phyloP scores from a whole-genome alignment of 345 rosid genomes.

The Boechera divaricarpa region DNA sequence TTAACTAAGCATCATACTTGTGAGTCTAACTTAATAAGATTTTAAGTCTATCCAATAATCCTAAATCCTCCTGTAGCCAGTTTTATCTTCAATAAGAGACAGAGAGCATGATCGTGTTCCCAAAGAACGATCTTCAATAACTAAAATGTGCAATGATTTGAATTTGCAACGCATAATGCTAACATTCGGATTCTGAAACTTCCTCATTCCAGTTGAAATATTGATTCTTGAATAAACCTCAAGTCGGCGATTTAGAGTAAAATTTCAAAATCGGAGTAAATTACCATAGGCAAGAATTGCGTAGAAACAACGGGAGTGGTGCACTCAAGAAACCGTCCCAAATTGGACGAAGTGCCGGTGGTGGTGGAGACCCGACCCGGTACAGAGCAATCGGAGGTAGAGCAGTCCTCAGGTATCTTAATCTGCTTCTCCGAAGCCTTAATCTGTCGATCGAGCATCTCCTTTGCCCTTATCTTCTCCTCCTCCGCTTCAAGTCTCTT shows the following conservation, averaged over 20 bases:
- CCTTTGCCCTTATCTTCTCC: conserved; percentile 22
- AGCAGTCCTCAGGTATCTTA: conserved; percentile 49
- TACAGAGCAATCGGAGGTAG: conserved; percentile 50
- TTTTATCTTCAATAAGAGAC: background rate
- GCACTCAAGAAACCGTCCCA: conserved; percentile 79
- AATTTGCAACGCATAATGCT: background rate
- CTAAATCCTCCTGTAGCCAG: background rate
- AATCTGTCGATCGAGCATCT: conserved; percentile 27
- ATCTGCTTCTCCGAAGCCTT: conserved; percentile 30
- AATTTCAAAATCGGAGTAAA: background rate
- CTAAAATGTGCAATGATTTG: background rate
- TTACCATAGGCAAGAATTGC: conserved; percentile 73
- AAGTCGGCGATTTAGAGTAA: background rate
- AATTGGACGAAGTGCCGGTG: conserved; percentile 52
- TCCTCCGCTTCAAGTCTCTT: conserved; percentile 46
- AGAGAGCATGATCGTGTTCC: background rate
- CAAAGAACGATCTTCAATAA: background rate
- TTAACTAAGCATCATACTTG: background rate
- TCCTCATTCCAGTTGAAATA: background rate
- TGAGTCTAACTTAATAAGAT: background rate
- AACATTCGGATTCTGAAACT: background rate
- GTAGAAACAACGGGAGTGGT: conserved; percentile 75
- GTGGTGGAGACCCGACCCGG: conserved; percentile 41
- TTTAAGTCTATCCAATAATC: background rate
- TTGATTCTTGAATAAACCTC: background rate